Base-by-base conservation (phyloP, 164 flowering plant species). In the Taxillus chinensis region DNA sequence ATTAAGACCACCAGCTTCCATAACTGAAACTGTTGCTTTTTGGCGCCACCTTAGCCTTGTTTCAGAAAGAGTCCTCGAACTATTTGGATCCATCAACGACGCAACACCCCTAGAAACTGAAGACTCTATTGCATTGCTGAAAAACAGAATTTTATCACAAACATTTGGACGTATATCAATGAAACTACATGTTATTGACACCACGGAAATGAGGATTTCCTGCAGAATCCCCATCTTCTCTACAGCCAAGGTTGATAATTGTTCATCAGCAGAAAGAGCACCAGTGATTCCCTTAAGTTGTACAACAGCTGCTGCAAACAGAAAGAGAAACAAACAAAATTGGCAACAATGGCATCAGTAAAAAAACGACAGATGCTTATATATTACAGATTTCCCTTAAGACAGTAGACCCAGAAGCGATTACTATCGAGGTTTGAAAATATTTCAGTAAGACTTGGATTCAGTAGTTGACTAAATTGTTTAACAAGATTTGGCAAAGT, bases 1-100 rank as follows among this genome's bases (percentile, higher is more conserved):
- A 76, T 90, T 93, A 66, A 93, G 87, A 49, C 99, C 97, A 73
- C 99, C 99, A 69, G 97, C 97, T 81, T 93, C 99, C 96, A 90
- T 87, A 63, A 90, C 83, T 11, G 90, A 83, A n/a, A 83, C 73
- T 67, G 87, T 76, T 60, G 99, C 89, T 69, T 78, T 89, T 65
- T 84, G 90, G 62, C 81, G 92, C 97, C 97, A 93, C 11, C 67
- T 75, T n/a, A 80, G 66, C 63, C 70, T 72, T 73, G 71, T 57
- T 67, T 82, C 90, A 74, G 68, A 64, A 58, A 58, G 37, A 64
- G 53, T 57, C 39, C 67, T 70, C 16, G 37, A 53, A 65, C 61
- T 68, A 67, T 63, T 66, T 27, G 79, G 67, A 45, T 77, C 74
- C 59, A 13, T 52, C 9, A 58, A 62, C 61, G 64, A 67, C 48